Base-by-base conservation (phyloP, 345 rosid species). In the Acer campestre region DNA sequence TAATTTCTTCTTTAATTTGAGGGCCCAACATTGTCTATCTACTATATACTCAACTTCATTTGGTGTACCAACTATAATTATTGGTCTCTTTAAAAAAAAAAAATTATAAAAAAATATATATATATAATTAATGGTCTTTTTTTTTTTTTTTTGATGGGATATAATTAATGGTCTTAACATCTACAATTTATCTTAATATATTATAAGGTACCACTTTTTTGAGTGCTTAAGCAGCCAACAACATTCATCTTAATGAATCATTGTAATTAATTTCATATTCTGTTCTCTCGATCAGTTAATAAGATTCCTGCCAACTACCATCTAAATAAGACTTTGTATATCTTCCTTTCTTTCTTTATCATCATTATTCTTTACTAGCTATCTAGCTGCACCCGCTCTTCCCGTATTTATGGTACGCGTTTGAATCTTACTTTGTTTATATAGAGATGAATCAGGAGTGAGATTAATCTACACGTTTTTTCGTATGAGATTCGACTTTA, bases 11-110 rank as follows among this genome's bases (percentile, higher is more conserved):
- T n/a, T 31, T 44, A 20, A 20, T 11, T 49, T 11, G 12, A 49
- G 53, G 53, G 53, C 16, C 53, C 16, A 49, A 2, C 16, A 11
- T 49, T 49, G 3, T 49, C 13, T 11, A 48, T 48, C 53, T 48
- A 48, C 53, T 10, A 40, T 44, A 8, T 66, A 44, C 70, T n/a
- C 70, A n/a, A 70, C 61, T 8, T 49, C 61, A 25, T 70, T 70
- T 23, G 62, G 62, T 53, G 25, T 61, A 53, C 29, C 74, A 70
- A 70, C 46, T 70, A 29, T 53, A 14, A 8, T 29, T 51, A 27
- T 12, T 53, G 49, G 27, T 25, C 1, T 25, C 27, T 25, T 25
- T 25, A 25, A 25, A 25, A 25, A 25, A 25, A 0, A 25, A 25
- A 25, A 25, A 25, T 1, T 0, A 25, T 0, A 25, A 25, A 25